Base-by-base conservation (phyloP, 371 early-diverging fungal species). In the Cokeromyces recurvatus region DNA sequence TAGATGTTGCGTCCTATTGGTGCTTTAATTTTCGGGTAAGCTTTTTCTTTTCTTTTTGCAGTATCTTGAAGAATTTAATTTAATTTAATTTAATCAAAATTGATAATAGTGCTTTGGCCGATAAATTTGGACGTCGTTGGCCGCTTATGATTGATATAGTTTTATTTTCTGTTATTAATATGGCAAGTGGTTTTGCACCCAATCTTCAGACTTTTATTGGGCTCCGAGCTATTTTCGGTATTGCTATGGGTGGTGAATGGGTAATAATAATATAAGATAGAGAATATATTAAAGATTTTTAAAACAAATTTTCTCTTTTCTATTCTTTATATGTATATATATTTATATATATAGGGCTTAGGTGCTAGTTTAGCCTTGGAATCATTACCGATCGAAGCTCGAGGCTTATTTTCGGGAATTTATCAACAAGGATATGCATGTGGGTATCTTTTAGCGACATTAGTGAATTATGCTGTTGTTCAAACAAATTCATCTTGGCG, bases 191-290 rank as follows among this genome's bases (percentile, higher is more conserved):
- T 0, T 88, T 86, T 47, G 67, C 84, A 2, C 71, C 66, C 3
- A 83, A 79, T 51, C 66, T 82, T 3, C 53, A 65, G 35, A 47
- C 51, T 2, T 67, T 67, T 29, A 62, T 71, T 32, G 68, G 53
- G 9, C 54, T 85, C 12, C 78, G 85, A 32, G 78, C 79, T 6
- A 42, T 87, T 4, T 87, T 84, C 61, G 85, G 85, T 17, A 78
- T 87, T 38, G 68, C 78, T 12, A 82, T 86, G 82, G 88, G 89
- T 29, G 89, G 86, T 25, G 85, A 83, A 55, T 88, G 89, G 89
- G 68, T 68, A 68, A 57, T 16, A 21, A 39, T 25, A 22, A 21
- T n/a, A 22, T 11, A 25, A 17, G 34, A 19, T n/a, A n/a, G n/a
- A n/a, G n/a, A n/a, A n/a, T n/a, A n/a, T 1, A 19, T 19, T 16